phyloP scores from a whole-genome alignment of 768 basidiomycete genomes.

The Kwoniella pini region DNA sequence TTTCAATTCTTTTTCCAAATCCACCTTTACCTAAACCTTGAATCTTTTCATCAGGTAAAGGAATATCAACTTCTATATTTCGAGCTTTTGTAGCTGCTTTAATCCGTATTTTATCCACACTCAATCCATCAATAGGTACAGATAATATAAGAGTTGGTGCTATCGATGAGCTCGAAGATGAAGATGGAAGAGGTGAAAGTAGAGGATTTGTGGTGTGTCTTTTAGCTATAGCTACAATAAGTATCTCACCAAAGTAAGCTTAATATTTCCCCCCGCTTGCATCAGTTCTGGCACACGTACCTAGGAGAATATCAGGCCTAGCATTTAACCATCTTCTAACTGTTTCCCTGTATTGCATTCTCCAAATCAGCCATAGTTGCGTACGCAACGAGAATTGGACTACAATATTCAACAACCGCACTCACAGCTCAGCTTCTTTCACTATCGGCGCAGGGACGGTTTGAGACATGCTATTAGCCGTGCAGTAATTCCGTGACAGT shows the following conservation, averaged over 20 bases:
- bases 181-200: slow-evolving; percentile 7
- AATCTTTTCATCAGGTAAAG: neutral
- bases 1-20: slow-evolving; percentile 14
- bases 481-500: neutral
- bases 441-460: slow-evolving; percentile 1
- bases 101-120: slow-evolving; percentile 7
- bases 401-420: too few relatives aligned
- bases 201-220: slow-evolving; percentile 19
- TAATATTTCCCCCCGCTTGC: too few relatives aligned
- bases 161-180: neutral
- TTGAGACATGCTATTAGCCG: neutral
- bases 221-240: slow-evolving; percentile 14
- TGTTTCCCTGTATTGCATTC: slow-evolving; percentile 1
- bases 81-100: slow-evolving; percentile 14
- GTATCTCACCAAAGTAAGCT: too few relatives aligned
- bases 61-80: slow-evolving; percentile 19
- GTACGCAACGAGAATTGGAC: too few relatives aligned
- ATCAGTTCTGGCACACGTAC: neutral
- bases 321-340: slow-evolving; percentile 21
- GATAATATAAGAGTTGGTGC: neutral
- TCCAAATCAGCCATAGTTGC: too few relatives aligned
- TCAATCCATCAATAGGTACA: slow-evolving; percentile 10
- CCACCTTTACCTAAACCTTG: slow-evolving; percentile 13
- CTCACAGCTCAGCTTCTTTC: slow-evolving; percentile 17
- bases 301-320: slow-evolving; percentile 12